Base-by-base conservation (phyloP, 257 asterid genomes). In the Nicotiana undulata region DNA sequence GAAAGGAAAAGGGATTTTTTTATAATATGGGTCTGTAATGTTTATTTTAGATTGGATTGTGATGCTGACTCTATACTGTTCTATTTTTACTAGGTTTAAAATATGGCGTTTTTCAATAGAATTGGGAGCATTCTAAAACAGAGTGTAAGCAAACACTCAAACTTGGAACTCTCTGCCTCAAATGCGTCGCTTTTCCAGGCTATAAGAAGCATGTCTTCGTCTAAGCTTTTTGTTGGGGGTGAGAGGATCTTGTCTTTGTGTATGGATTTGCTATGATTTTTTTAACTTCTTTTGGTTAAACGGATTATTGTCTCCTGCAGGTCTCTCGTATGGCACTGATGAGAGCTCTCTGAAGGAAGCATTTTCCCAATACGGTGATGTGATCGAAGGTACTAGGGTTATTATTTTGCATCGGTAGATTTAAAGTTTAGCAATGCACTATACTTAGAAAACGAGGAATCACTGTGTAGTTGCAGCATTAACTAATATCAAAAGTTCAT, bases 221-320 rank as follows among this genome's bases (percentile, higher is more conserved):
- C 97, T 24, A 93, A 93, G 89, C 87, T 95, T 85, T 95, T 92
- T 85, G 87, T 95, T 84, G 99, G 99, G 90, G 98, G 99, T 95
- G 82, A 34, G 22, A 51, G 58, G 60, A 31, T 31, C 52, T 32
- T 24, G 80, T 34, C 58, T 34, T 26, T 82, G 16, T 70, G 29
- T 7, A 66, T 24, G 84, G 64, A 76, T 32, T 59, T 68, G 8
- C 9, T 24, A 32, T 46, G 32, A 11, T 65, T 37, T 31, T 49
- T 31, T 70, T 58, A 18, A 61, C 49, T 15, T 72, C 16, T 61
- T 31, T 26, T 70, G 46, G 49, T 10, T 60, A 55, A 72, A 24
- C 16, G 56, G 22, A 5, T 20, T 32, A 59, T 81, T 46, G 79
- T 24, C 63, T 67, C 18, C 74, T 76, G 53, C 88, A 95, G 99